These are phyloP conservation scores for Hyaloscypha finlandica DNA, from an alignment of 495 filamentous ascomycete genomes.

Conservation along the genomic window DNA sequence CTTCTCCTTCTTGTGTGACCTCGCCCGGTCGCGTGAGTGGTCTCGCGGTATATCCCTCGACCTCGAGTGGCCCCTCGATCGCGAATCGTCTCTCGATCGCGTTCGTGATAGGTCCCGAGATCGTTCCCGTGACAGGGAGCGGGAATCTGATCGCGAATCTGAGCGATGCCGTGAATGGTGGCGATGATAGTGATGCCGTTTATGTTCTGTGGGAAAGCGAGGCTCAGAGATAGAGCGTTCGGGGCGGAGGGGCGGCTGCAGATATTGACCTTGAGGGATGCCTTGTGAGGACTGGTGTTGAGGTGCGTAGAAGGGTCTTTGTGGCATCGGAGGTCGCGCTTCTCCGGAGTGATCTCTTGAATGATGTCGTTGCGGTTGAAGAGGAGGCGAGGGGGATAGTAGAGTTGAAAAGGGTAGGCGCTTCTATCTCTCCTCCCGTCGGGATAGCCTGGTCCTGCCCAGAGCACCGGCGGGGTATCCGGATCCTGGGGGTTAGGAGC, in stretches of 20 bases:
- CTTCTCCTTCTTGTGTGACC: slow-evolving; percentile 1
- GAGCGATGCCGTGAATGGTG: slow-evolving; percentile 6
- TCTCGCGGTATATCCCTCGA: background rate
- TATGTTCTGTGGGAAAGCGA: background rate
- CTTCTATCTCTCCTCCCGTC: background rate
- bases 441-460: background rate
- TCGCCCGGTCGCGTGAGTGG: background rate
- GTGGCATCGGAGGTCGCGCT: background rate
- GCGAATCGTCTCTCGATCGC: too few species aligned
- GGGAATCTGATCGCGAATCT: background rate
- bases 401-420: background rate
- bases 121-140: background rate
- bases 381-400: background rate
- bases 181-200: slow-evolving; percentile 8
- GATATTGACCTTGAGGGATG: background rate
- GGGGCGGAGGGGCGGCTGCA: background rate
- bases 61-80: background rate
- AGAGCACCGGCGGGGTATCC: background rate
- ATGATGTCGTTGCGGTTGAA: background rate
- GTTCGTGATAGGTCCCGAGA: background rate
- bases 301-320: background rate
- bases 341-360: background rate
- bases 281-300: background rate
- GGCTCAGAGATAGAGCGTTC: slow-evolving; percentile 3
- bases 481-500: slow-evolving; percentile 1